These are phyloP conservation scores for Psidium guajava DNA, from an alignment of 345 rosid genomes.

Conservation along the genomic window DNA sequence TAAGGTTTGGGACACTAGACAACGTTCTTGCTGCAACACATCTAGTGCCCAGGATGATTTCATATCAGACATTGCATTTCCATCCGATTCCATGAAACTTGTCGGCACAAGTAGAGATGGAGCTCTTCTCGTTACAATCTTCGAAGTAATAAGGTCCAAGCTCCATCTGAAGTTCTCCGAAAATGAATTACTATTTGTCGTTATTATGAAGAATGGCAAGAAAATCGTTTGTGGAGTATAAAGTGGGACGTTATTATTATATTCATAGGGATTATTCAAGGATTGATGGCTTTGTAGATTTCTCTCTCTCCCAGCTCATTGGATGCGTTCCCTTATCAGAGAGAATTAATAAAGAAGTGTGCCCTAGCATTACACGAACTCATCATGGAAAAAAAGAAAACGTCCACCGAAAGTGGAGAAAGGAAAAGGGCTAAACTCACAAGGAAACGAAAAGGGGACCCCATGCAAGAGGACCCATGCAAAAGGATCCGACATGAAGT, in stretches of 20 bases:
- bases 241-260: constrained; percentile 60
- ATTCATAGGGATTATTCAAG: constrained; percentile 91
- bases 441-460: no score
- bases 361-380: no score
- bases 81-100: constrained; percentile 65
- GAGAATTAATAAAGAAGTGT: no score
- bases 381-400: no score
- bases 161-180: constrained; percentile 88
- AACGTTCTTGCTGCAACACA: constrained; percentile 59
- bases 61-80: constrained; percentile 73
- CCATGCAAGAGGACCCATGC: no score
- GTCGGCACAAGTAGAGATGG: constrained; percentile 92
- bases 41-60: constrained; percentile 71
- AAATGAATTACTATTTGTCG: constrained; percentile 71
- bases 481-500: no score
- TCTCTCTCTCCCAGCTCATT: no score
- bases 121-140: constrained; percentile 79
- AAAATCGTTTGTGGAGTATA: constrained; percentile 78
- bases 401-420: no score
- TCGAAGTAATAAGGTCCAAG: constrained; percentile 60
- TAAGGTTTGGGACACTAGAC: constrained; percentile 96
- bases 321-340: no score
- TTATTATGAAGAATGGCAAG: constrained; percentile 76
- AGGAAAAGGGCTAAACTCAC: no score
- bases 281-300: no score